Conservation (phyloP, 73 alveolate species). For the Blepharisma japonicum region DNA sequence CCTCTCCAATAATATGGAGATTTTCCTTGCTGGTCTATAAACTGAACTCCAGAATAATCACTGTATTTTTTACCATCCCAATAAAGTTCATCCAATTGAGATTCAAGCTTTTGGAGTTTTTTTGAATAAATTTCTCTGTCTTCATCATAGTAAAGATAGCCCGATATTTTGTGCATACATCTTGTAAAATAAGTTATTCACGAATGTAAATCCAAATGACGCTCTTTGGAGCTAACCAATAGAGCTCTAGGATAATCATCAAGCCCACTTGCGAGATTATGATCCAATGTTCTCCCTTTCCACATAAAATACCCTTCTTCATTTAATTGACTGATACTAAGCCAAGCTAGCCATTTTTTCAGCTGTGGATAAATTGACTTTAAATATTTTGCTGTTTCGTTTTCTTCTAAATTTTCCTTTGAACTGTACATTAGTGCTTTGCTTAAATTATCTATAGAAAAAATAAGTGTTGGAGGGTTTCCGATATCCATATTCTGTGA, state of each 20-base stretch:
- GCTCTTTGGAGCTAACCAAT: slow-evolving; percentile 66
- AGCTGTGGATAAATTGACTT: slow-evolving; percentile 52
- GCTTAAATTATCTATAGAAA: slow-evolving; percentile 64
- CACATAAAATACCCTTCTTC: slow-evolving; percentile 55
- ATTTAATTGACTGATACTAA: slow-evolving; percentile 52
- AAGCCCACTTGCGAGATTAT: slow-evolving; percentile 78
- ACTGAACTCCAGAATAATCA: background rate
- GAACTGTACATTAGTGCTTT: slow-evolving; percentile 1
- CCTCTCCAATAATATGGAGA: slow-evolving; percentile 68
- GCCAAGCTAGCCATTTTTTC: slow-evolving; percentile 72
- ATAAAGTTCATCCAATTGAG: background rate
- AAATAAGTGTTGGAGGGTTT: slow-evolving; percentile 87
- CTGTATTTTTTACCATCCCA: background rate
- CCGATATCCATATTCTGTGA: slow-evolving; percentile 75
- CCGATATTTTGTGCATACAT: slow-evolving; percentile 47
- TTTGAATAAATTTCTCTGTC: slow-evolving; percentile 22
- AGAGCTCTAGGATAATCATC: slow-evolving; percentile 94
- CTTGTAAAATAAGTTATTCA: slow-evolving; percentile 73
- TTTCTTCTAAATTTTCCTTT: background rate
- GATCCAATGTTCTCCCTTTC: slow-evolving; percentile 73
- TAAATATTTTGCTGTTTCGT: slow-evolving; percentile 41
- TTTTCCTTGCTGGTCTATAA: background rate
- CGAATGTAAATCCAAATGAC: slow-evolving; percentile 80
- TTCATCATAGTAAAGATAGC: slow-evolving; percentile 9
- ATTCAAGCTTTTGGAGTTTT: background rate